Percentiles rank a stretch among this genome's conserved stretches.
phyloP scores from a whole-genome alignment of 2,329 filamentous ascomycete genomes.

The Fusarium brachygibbosum region DNA sequence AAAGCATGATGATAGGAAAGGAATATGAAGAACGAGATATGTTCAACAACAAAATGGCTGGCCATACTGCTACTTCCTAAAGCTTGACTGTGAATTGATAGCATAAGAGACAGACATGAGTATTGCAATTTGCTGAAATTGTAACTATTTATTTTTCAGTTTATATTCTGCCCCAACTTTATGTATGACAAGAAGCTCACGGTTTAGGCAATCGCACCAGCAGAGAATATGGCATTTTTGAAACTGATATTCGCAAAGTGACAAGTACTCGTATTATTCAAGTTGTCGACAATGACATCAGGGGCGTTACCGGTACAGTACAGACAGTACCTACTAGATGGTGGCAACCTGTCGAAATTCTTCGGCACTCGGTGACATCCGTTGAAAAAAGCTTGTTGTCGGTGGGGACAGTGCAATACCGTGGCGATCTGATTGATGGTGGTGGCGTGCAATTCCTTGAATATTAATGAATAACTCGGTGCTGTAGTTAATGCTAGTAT shows the following conservation, averaged over 20 bases:
- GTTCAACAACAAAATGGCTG: not conserved
- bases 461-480: not conserved
- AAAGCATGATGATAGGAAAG: conserved; percentile 28
- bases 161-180: not conserved
- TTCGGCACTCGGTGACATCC: conserved; percentile 22
- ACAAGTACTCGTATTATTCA: not conserved
- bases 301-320: not conserved
- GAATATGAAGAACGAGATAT: conserved; percentile 12
- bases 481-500: not conserved
- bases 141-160: not conserved
- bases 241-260: not conserved
- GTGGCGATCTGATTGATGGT: conserved; percentile 12
- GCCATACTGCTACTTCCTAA: not conserved
- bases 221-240: not conserved
- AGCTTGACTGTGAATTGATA: not conserved
- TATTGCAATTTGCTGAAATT: no score
- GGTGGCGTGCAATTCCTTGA: conserved; percentile 11
- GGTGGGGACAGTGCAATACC: conserved; percentile 1
- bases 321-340: not conserved
- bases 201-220: no score
- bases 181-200: no score
- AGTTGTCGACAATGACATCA: conserved; percentile 31
- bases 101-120: not conserved
- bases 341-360: conserved; percentile 28
- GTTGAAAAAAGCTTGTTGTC: conserved; percentile 37